phyloP scores from a whole-genome alignment of 305 asterid species.

The Fraxinus baroniana region DNA sequence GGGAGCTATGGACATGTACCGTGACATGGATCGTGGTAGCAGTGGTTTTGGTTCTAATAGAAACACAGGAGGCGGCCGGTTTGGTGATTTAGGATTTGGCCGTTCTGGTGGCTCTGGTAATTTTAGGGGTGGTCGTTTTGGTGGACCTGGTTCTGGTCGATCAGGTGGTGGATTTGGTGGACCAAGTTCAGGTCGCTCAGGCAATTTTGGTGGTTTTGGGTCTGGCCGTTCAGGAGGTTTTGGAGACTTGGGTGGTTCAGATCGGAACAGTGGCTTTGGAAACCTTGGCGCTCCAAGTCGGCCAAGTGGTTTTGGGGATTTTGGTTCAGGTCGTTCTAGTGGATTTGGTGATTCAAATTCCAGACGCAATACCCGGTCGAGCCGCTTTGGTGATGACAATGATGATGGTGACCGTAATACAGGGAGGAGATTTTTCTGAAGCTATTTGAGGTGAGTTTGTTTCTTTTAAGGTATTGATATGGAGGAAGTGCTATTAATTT shows the following conservation, averaged over 20 bases:
- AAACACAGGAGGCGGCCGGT: slow-evolving; percentile 46
- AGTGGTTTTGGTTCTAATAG: slow-evolving; percentile 52
- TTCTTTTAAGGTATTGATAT: background rate
- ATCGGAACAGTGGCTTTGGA: slow-evolving; percentile 46
- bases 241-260: slow-evolving; percentile 45
- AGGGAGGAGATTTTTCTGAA: slow-evolving; percentile 41
- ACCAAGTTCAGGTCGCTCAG: slow-evolving; percentile 40
- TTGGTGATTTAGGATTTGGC: slow-evolving; percentile 51
- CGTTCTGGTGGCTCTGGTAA: slow-evolving; percentile 40
- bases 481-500: slow-evolving; percentile 5
- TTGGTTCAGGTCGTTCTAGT: slow-evolving; percentile 43
- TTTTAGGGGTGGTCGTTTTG: slow-evolving; percentile 22
- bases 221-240: slow-evolving; percentile 49
- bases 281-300: slow-evolving; percentile 43
- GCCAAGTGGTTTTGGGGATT: slow-evolving; percentile 46
- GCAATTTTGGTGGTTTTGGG: slow-evolving; percentile 51
- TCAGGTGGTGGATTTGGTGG: slow-evolving; percentile 55
- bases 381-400: slow-evolving; percentile 43
- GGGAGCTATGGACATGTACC: slow-evolving; percentile 50
- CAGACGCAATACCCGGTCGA: slow-evolving; percentile 31
- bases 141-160: slow-evolving; percentile 9
- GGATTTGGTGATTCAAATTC: slow-evolving; percentile 39
- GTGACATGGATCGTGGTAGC: slow-evolving; percentile 46
- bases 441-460: slow-evolving; percentile 31
- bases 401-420: slow-evolving; percentile 25